Conservation (phyloP, 352 stramenopile species). For the Phytophthora agathidicida region DNA sequence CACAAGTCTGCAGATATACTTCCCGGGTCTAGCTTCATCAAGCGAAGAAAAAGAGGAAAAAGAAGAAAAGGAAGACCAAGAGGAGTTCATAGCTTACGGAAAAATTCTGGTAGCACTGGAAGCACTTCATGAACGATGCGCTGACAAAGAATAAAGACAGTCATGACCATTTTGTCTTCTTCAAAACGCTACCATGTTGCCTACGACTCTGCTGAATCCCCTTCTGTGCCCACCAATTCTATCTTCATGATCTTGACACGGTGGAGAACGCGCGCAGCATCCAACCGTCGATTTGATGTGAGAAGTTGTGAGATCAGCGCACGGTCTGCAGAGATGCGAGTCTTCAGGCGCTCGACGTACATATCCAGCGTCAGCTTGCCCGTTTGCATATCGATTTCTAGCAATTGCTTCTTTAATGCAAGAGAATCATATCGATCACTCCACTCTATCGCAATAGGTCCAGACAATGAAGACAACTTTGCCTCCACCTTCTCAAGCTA, state of each 20-base stretch:
- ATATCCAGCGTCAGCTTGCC: constrained; percentile 76
- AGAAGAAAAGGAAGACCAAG: constrained; percentile 7
- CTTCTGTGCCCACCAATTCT: constrained; percentile 57
- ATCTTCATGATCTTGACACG: constrained; percentile 84
- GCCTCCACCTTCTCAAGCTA: constrained; percentile 73
- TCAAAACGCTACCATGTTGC: neutral
- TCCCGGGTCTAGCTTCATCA: neutral
- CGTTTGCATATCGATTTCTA: constrained; percentile 87
- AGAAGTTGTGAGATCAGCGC: constrained; percentile 52
- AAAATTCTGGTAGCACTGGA: constrained; percentile 41
- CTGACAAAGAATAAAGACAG: constrained; percentile 9
- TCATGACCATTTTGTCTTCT: neutral
- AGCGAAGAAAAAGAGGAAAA: too few species aligned
- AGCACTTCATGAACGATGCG: constrained; percentile 28
- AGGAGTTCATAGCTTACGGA: constrained; percentile 32
- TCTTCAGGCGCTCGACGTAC: constrained; percentile 62
- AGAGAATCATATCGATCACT: constrained; percentile 72
- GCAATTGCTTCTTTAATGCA: constrained; percentile 76
- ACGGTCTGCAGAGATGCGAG: constrained; percentile 59
- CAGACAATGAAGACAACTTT: constrained; percentile 50
- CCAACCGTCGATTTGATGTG: constrained; percentile 44
- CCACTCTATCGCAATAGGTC: constrained; percentile 38
- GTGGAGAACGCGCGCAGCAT: constrained; percentile 74
- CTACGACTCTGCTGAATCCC: constrained; percentile 19
- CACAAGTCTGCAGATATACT: constrained; percentile 45